Base-by-base conservation (phyloP, 352 stramenopile genomes). In the Globisporangium uncinulatum region DNA sequence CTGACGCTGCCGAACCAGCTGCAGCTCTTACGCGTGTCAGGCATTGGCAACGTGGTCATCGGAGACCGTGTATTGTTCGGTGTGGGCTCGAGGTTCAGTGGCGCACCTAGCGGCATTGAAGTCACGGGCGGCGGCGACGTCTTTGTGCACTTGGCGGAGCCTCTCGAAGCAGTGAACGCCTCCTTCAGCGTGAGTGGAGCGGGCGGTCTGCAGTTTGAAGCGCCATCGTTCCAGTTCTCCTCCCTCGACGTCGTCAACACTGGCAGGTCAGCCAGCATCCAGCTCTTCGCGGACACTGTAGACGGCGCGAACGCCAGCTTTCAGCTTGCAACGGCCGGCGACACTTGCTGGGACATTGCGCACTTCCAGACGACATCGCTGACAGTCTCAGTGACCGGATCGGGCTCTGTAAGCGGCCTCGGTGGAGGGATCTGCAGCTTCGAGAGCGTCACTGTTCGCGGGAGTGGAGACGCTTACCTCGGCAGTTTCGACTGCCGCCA, bases 401-500 rank as follows among this genome's bases (percentile, higher is more conserved):
- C 42, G 3, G 53, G 53, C 6, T 15, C 42, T n/a, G 9, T 58
- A 14, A 24, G 15, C 4, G 45, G 20, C 1, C 7, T 44, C 3
- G 19, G n/a, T 9, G 29, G 7, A 2, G 53, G 53, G 0, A 34
- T 32, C 1, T 58, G 53, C 43, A 31, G 44, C 11, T n/a, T 14
- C 8, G 53, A 58, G 42, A 45, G 5, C 19, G 20, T 58, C 4
- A 17, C 9, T n/a, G 6, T 58, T 4, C 34, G 37, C 11, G 53
- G 53, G 17, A 51, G 41, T 9, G 53, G 53, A 13, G 29, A 45
- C 3, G 53, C 36, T 15, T 21, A 49, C 5, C 31, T 50, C 29
- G 63, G 63, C 47, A 59, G 52, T 6, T 54, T 74, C 4, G 49
- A 54, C 29, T 74, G 67, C 17, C 20, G 55, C 1, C 54, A 53